A percentile compares a stretch with the other conserved stretches of the same genome.
Evolutionary conservation across 1,139 yeast species (phyloP).

Genomic region (Debaryomyces sp.): DNA sequence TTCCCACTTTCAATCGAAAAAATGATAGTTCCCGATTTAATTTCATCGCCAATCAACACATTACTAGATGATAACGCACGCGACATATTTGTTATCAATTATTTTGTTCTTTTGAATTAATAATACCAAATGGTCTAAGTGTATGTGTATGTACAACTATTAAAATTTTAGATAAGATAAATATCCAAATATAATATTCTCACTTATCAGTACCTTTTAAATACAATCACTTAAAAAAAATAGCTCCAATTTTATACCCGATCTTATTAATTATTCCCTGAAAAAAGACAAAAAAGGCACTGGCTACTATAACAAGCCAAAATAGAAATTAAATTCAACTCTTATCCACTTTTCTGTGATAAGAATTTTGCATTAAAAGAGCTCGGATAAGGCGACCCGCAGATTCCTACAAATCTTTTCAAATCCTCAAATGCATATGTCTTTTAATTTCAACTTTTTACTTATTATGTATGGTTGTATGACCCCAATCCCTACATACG

Average conservation of each 20-base stretch:
- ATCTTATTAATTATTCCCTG: background rate
- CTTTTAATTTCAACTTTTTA: background rate
- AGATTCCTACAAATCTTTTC: background rate
- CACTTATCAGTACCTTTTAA: background rate
- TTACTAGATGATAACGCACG: constrained; percentile 65
- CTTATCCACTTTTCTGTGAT: background rate
- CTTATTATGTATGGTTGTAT: background rate
- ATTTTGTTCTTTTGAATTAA: background rate
- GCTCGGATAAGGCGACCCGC: constrained; percentile 5
- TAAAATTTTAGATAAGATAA: background rate
- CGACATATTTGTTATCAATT: constrained; percentile 41
- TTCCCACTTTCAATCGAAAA: constrained; percentile 67
- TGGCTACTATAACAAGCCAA: background rate
- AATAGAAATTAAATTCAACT: background rate
- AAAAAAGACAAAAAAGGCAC: background rate
- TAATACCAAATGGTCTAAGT: background rate
- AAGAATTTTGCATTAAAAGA: background rate
- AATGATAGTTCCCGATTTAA: constrained; percentile 68
- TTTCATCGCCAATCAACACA: constrained; percentile 57
- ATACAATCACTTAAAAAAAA: background rate
- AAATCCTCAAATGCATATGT: background rate
- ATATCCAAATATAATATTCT: background rate
- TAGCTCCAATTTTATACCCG: background rate
- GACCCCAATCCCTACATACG: background rate
- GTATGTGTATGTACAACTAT: background rate